Evolutionary conservation across 139 green algal genomes (phyloP).

Genomic region (Chlamydomonas incerta): DNA sequence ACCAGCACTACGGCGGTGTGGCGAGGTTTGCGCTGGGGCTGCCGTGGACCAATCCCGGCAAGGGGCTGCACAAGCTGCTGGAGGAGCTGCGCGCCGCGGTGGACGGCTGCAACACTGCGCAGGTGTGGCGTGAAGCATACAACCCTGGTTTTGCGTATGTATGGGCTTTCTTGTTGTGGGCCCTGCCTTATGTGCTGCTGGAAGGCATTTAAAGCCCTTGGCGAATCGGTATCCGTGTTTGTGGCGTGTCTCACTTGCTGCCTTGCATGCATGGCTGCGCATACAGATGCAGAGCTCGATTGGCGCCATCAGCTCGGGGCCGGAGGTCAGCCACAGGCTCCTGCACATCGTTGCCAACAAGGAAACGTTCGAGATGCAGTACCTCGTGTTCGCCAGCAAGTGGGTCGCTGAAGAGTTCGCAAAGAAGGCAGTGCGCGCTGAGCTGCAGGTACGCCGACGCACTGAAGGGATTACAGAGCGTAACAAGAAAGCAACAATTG

Average conservation of each 20-base stretch:
- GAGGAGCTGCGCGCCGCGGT: neutral
- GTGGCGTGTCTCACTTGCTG: neutral
- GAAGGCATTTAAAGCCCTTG: neutral
- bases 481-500: too few relatives aligned
- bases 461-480: too few relatives aligned
- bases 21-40: neutral
- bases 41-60: neutral
- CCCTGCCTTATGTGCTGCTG: neutral
- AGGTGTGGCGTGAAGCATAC: neutral
- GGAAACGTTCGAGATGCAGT: neutral
- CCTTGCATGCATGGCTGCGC: neutral
- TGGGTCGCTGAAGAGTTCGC: neutral
- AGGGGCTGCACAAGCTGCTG: neutral
- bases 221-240: neutral
- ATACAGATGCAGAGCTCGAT: neutral
- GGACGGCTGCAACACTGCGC: neutral
- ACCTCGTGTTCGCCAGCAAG: neutral
- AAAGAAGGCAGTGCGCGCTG: neutral
- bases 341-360: neutral
- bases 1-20: neutral
- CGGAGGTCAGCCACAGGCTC: neutral
- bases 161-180: too few relatives aligned
- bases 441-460: too few relatives aligned
- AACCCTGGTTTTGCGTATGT: neutral
- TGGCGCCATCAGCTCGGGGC: neutral